Evolutionary conservation across 2,329 filamentous ascomycete species (phyloP), one percentile per base, ranked within the genome.

Genomic region (Tolypocladium capitatum): DNA sequence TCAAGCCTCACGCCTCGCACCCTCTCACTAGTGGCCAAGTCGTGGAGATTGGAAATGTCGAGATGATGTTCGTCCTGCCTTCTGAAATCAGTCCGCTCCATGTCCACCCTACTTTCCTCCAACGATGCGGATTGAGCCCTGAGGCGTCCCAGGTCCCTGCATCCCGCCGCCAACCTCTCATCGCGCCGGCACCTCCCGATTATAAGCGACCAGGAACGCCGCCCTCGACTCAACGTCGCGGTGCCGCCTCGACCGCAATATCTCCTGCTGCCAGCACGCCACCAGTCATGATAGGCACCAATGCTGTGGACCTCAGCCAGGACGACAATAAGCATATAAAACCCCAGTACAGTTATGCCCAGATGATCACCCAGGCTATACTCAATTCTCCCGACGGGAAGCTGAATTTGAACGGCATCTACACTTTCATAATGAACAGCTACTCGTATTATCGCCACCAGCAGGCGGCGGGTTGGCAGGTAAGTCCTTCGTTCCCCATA

Each of bases 31-130:
- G 90, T 58, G 92, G 92, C 49, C 83, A 91, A 62, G 87, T 97
- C 40, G 83, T 98, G 49, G 89, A 95, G 60, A 86, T 97, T 60
- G 85, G 84, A 57, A 86, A 86, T 46, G 86, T 92, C 1, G 91
- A 98, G 69, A 98, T 98, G 92, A 91, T 97, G 74, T 98, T 98
- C 65, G 87, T 96, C 43, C 78, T 94, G n/a, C 91, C 92, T 0
- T 80, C 80, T 24, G 83, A 86, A 54, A 73, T 79, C 42, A 72
- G 71, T 48, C 77, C 79, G 24, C 73, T 89, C 27, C 73, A 77
- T 43, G 81, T 94, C 51, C 78, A 85, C 59, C 75, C 75, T 21
- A 77, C 69, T 57, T 89, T 84, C 60, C 75, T 86, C 16, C 77
- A 85, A 55, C 80, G 85, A 42, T 82, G 84, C 31, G 75, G 79